phyloP scores from a whole-genome alignment of 495 filamentous ascomycete genomes.

The Daldinia decipiens region DNA sequence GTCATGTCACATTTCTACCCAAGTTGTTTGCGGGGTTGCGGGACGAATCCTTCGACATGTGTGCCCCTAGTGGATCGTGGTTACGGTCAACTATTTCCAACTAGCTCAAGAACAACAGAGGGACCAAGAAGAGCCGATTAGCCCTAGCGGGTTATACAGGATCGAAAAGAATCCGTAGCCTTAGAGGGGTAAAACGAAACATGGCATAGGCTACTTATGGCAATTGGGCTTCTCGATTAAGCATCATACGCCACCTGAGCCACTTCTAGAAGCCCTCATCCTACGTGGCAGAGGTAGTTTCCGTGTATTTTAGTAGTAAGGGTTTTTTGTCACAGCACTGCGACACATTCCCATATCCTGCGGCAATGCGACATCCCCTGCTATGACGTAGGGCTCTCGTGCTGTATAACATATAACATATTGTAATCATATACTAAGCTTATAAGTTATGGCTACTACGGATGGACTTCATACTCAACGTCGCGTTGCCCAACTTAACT shows the following conservation, averaged over 20 bases:
- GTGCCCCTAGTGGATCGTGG: slow-evolving; percentile 2
- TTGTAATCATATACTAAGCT: slow-evolving; percentile 11
- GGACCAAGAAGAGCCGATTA: slow-evolving; percentile 6
- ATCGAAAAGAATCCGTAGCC: background rate
- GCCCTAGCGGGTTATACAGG: background rate
- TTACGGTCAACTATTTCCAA: background rate
- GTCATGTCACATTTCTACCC: slow-evolving; percentile 5
- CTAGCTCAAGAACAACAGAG: slow-evolving; percentile 7
- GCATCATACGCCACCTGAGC: background rate
- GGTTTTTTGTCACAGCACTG: slow-evolving; percentile 7
- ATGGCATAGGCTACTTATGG: background rate
- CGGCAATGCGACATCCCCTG: slow-evolving; percentile 5
- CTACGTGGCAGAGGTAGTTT: background rate
- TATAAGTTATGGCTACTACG: background rate
- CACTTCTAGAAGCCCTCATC: slow-evolving; percentile 25
- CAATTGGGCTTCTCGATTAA: background rate
- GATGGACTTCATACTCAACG: background rate
- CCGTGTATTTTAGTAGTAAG: background rate
- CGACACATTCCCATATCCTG: slow-evolving; percentile 8
- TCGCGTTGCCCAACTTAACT: background rate
- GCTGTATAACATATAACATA: slow-evolving; percentile 4
- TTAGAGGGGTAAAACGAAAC: background rate
- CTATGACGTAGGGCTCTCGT: slow-evolving; percentile 11
- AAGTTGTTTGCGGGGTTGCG: slow-evolving; percentile 10
- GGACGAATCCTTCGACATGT: slow-evolving; percentile 12